phyloP scores from a whole-genome alignment of 2,329 filamentous ascomycete species.

The Pseudocercospora musae region DNA sequence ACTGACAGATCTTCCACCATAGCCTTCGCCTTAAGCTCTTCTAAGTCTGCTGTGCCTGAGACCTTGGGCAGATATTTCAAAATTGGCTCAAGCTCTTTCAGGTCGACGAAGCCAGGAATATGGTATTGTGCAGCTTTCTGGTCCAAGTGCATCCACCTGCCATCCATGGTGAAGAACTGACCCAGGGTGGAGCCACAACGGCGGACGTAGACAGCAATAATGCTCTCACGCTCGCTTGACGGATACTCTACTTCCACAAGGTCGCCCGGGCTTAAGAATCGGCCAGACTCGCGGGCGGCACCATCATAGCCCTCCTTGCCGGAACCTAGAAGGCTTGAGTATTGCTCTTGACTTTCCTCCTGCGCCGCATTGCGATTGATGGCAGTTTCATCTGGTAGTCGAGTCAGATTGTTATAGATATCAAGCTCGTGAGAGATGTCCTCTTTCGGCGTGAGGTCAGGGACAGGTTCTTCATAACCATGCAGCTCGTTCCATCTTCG shows the following conservation, averaged over 20 bases:
- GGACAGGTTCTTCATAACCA: slow-evolving; percentile 24
- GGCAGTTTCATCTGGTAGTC: slow-evolving; percentile 29
- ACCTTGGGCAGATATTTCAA: slow-evolving; percentile 51
- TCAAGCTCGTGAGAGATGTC: slow-evolving; percentile 28
- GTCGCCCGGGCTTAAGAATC: slow-evolving; percentile 45
- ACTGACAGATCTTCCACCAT: slow-evolving; percentile 41
- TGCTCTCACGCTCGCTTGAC: slow-evolving; percentile 36
- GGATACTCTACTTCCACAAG: slow-evolving; percentile 46
- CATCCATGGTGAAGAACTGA: slow-evolving; percentile 52
- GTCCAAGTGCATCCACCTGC: slow-evolving; percentile 45
- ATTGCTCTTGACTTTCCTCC: slow-evolving; percentile 25
- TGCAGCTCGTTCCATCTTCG: slow-evolving; percentile 46
- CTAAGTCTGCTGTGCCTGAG: slow-evolving; percentile 32
- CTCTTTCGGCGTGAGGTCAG: slow-evolving; percentile 16
- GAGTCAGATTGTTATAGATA: slow-evolving; percentile 30
- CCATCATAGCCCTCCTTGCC: slow-evolving; percentile 32
- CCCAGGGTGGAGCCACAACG: slow-evolving; percentile 5
- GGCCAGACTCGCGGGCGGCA: slow-evolving; percentile 33
- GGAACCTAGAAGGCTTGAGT: slow-evolving; percentile 19
- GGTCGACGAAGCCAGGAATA: slow-evolving; percentile 48
- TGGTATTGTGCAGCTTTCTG: slow-evolving; percentile 46
- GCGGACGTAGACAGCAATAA: slow-evolving; percentile 51
- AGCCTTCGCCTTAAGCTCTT: slow-evolving; percentile 36
- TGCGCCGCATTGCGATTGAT: slow-evolving; percentile 24
- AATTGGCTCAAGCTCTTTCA: slow-evolving; percentile 45